Percentiles rank a stretch among this genome's conserved stretches.
These are phyloP conservation scores for Trichoderma brevicompactum DNA, from an alignment of 2,329 filamentous ascomycete species.

Conservation along the genomic window DNA sequence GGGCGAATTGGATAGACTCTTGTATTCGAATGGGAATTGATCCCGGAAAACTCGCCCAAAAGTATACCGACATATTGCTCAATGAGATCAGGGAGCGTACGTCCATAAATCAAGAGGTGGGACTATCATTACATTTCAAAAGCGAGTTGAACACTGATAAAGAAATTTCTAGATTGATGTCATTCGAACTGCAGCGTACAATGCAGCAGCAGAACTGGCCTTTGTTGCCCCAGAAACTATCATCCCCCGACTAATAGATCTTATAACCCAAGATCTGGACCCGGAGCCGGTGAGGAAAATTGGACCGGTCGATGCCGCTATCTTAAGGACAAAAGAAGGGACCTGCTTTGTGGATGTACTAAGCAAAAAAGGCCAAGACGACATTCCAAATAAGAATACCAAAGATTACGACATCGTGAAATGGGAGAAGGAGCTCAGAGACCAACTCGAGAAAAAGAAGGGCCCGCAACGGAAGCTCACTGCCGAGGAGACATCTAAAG, in stretches of 20 bases:
- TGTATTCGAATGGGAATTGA: slow-evolving; percentile 81
- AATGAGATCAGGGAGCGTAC: slow-evolving; percentile 64
- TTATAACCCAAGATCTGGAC: slow-evolving; percentile 76
- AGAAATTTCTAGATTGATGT: slow-evolving; percentile 36
- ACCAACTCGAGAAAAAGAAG: slow-evolving; percentile 90
- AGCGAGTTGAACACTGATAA: slow-evolving; percentile 8
- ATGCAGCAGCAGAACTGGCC: slow-evolving; percentile 85
- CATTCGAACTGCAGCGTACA: slow-evolving; percentile 74
- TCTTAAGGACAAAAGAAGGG: slow-evolving; percentile 88
- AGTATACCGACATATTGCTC: slow-evolving; percentile 67
- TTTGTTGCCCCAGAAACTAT: slow-evolving; percentile 89
- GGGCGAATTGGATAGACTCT: slow-evolving; percentile 84
- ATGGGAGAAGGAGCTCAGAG: slow-evolving; percentile 92
- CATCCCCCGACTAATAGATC: slow-evolving; percentile 73
- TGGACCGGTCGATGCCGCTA: slow-evolving; percentile 87
- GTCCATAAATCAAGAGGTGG: slow-evolving; percentile 57
- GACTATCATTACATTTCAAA: not conserved
- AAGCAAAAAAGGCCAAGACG: slow-evolving; percentile 74
- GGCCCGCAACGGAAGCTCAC: slow-evolving; percentile 90
- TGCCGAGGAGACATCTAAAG: slow-evolving; percentile 84
- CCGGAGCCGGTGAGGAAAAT: slow-evolving; percentile 70
- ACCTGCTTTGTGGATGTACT: slow-evolving; percentile 89
- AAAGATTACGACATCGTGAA: slow-evolving; percentile 96
- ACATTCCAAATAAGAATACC: slow-evolving; percentile 79
- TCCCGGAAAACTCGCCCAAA: slow-evolving; percentile 75